Evolutionary conservation across 495 filamentous ascomycete genomes (phyloP).

Genomic region (Staphylotrichum longicolle): DNA sequence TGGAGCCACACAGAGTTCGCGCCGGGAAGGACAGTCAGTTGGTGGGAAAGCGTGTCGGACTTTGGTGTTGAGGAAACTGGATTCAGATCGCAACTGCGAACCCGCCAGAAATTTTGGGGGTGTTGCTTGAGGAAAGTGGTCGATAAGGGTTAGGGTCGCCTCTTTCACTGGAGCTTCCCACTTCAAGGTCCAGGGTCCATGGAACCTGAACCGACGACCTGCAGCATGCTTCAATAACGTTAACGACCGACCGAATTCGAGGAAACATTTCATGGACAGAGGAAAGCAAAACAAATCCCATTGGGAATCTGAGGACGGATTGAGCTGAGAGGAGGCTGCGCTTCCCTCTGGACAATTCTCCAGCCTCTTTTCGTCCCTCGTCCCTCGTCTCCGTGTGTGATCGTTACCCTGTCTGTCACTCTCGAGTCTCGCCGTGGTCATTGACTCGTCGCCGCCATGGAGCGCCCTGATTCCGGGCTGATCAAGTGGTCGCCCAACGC

Average conservation of each 20-base stretch:
- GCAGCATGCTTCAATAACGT: neutral
- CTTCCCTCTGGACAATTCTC: constrained; percentile 5
- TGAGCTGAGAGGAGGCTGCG: neutral
- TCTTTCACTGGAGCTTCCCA: too few relatives aligned
- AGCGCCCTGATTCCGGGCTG: constrained; percentile 53
- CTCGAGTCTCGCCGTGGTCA: too few relatives aligned
- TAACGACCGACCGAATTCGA: too few relatives aligned
- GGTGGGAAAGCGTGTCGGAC: neutral
- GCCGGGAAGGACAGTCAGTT: neutral
- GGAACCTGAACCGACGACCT: too few relatives aligned
- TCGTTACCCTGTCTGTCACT: too few relatives aligned
- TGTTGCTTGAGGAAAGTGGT: neutral
- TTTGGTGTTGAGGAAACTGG: neutral
- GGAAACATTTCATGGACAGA: too few relatives aligned
- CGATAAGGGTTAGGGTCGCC: constrained; percentile 21
- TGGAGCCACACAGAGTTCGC: constrained; percentile 1
- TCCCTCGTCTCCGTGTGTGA: neutral
- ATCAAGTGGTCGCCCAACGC: constrained; percentile 90
- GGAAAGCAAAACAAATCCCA: too few relatives aligned
- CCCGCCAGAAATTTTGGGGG: constrained; percentile 14
- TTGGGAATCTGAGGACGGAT: constrained; percentile 12
- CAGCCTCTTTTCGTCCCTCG: neutral
- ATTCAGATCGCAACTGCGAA: neutral
- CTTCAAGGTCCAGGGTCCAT: too few relatives aligned
- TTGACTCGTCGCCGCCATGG: constrained; percentile 34